These are phyloP conservation scores for Botryotinia globosa DNA, from an alignment of 2,329 filamentous ascomycete genomes.

Conservation along the genomic window DNA sequence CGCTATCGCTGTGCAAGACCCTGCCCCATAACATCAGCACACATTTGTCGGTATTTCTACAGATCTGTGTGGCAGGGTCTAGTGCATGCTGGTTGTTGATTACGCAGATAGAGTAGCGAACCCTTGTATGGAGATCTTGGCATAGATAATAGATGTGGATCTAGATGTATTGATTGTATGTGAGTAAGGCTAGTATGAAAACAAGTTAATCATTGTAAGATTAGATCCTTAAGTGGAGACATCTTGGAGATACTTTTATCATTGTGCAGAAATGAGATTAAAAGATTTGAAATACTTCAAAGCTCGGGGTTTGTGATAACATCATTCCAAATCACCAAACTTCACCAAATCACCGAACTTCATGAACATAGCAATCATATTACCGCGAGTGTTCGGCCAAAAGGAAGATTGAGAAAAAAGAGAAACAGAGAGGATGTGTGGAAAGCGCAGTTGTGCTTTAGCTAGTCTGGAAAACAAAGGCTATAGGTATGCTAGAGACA, in stretches of 20 bases:
- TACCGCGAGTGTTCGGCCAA: not conserved
- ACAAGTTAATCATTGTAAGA: not conserved
- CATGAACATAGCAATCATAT: not conserved
- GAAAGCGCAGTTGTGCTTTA: not conserved
- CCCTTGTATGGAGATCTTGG: not conserved
- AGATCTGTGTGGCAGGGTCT: not conserved
- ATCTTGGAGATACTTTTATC: not conserved
- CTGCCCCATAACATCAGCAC: not conserved
- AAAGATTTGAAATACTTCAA: not conserved
- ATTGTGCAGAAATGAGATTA: not conserved
- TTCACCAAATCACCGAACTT: not conserved
- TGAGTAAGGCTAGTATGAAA: not conserved
- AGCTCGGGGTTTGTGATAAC: not conserved
- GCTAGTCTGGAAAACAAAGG: not conserved
- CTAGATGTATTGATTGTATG: not conserved
- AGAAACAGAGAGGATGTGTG: too few species aligned
- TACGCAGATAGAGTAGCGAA: not conserved
- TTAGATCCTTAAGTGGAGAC: not conserved
- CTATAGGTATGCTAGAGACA: not conserved
- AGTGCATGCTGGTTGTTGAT: not conserved
- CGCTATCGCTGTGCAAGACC: too few species aligned
- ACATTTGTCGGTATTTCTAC: not conserved
- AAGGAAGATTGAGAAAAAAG: not conserved
- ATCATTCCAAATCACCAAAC: not conserved
- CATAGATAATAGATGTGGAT: constrained; percentile 3